These are phyloP conservation scores for Aspergillus steynii DNA, from an alignment of 495 filamentous ascomycete genomes.

Conservation along the genomic window DNA sequence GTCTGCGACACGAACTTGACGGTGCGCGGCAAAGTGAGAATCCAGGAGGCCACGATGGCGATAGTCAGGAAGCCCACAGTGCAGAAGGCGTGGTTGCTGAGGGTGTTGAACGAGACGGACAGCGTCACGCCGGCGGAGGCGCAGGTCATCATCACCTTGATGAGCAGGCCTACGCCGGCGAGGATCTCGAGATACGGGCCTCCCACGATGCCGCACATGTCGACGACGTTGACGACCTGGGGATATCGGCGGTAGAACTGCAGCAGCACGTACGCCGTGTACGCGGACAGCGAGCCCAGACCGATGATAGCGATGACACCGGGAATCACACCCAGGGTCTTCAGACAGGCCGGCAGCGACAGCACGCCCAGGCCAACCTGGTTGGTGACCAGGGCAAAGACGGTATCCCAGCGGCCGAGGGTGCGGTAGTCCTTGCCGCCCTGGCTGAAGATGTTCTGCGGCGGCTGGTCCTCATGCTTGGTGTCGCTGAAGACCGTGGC, in stretches of 20 bases:
- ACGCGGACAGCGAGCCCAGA: constrained; percentile 49
- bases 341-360: constrained; percentile 4
- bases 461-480: not conserved
- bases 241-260: constrained; percentile 37
- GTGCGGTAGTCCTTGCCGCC: not conserved
- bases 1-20: constrained; percentile 59
- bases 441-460: not conserved
- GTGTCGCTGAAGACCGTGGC: not conserved
- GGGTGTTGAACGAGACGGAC: constrained; percentile 63
- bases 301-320: constrained; percentile 9
- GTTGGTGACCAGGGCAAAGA: not conserved
- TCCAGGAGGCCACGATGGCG: constrained; percentile 61
- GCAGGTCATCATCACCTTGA: constrained; percentile 73
- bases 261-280: constrained; percentile 35
- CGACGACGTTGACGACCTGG: constrained; percentile 69
- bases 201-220: constrained; percentile 68
- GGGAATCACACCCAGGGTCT: constrained; percentile 1
- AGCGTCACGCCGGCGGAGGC: constrained; percentile 72
- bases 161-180: constrained; percentile 58
- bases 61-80: constrained; percentile 66
- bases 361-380: constrained; percentile 2
- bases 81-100: constrained; percentile 66
- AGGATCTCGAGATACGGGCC: constrained; percentile 63
- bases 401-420: not conserved
- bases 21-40: constrained; percentile 65